Percentiles rank a stretch among this genome's conserved stretches.
phyloP scores from a whole-genome alignment of 2,329 filamentous ascomycete genomes.

The Sphaerulina vaccinii region DNA sequence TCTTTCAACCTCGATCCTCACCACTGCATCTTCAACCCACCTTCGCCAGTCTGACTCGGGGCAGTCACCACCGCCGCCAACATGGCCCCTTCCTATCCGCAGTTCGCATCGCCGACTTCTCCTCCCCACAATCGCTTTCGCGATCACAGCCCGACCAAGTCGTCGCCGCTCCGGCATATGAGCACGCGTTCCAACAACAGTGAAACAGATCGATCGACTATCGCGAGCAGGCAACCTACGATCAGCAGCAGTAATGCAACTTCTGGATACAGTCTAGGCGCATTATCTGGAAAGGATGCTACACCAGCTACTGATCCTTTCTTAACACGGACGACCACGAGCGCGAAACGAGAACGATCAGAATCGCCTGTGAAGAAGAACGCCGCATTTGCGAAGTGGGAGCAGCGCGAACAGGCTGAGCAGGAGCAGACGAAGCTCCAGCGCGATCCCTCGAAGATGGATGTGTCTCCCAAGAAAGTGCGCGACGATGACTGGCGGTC shows the following conservation, averaged over 20 bases:
- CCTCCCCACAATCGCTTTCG: slow-evolving; percentile 36
- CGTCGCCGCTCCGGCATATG: slow-evolving; percentile 37
- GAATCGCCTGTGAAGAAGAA: slow-evolving; percentile 40
- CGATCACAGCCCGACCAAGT: slow-evolving; percentile 36
- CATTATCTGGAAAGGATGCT: slow-evolving; percentile 31
- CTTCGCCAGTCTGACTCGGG: slow-evolving; percentile 7
- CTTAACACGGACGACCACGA: slow-evolving; percentile 27
- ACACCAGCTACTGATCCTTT: slow-evolving; percentile 33
- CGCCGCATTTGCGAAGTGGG: slow-evolving; percentile 37
- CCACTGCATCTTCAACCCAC: slow-evolving; percentile 2
- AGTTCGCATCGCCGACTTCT: slow-evolving; percentile 32
- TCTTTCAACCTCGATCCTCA: background rate
- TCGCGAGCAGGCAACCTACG: slow-evolving; percentile 32
- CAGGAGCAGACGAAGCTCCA: slow-evolving; percentile 21
- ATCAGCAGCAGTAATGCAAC: slow-evolving; percentile 34
- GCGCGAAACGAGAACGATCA: slow-evolving; percentile 35
- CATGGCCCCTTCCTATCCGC: slow-evolving; percentile 28
- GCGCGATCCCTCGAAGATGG: slow-evolving; percentile 29
- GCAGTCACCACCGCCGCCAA: slow-evolving; percentile 13
- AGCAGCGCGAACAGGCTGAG: slow-evolving; percentile 31
- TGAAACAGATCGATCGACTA: slow-evolving; percentile 33
- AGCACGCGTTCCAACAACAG: slow-evolving; percentile 37
- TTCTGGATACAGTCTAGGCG: slow-evolving; percentile 29
- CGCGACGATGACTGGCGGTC: slow-evolving; percentile 36
- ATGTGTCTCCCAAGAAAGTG: slow-evolving; percentile 34